Evolutionary conservation across 768 basidiomycete genomes (phyloP), one percentile per base, ranked within the genome.

Genomic region (Albatrellus ellisii): DNA sequence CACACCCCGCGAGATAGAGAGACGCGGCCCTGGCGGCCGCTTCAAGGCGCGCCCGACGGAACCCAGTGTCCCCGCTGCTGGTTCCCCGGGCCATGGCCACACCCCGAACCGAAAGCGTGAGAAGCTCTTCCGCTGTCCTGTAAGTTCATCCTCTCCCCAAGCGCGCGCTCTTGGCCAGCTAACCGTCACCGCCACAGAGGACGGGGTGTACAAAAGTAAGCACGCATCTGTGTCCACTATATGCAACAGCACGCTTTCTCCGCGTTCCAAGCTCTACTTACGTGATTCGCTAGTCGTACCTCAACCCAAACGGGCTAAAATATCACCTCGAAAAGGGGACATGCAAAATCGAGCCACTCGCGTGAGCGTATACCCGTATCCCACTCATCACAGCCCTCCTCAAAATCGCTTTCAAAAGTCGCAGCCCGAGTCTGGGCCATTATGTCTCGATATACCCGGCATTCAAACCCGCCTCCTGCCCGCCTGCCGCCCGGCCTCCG

Each of bases 321-420:
- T 79, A 81, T 50, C 78, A 80, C 49, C 57, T 75, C 39, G 72
- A 76, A 50, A 79, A 75, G 52, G 78, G 78, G 9, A 77, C 72
- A 2, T 80, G 80, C 54, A 67, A 63, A 44, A 60, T 68, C 28
- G 67, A 65, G 20, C 8, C 39, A 11, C 28, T 21, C 38, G 36
- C 29, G 41, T 37, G 22, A 41, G 42, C 27, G n/a, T n/a, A n/a
- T n/a, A n/a, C n/a, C n/a, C n/a, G n/a, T n/a, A n/a, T n/a, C n/a
- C n/a, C n/a, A n/a, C n/a, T n/a, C n/a, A n/a, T n/a, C n/a, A n/a
- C n/a, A n/a, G n/a, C n/a, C n/a, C n/a, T n/a, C n/a, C n/a, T n/a
- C n/a, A n/a, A n/a, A n/a, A n/a, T n/a, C n/a, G n/a, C n/a, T n/a
- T n/a, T n/a, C n/a, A n/a, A n/a, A n/a, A n/a, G n/a, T n/a, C n/a